phyloP scores from a whole-genome alignment of 148 eudicot species.

The Vaccinium vitisidaea region DNA sequence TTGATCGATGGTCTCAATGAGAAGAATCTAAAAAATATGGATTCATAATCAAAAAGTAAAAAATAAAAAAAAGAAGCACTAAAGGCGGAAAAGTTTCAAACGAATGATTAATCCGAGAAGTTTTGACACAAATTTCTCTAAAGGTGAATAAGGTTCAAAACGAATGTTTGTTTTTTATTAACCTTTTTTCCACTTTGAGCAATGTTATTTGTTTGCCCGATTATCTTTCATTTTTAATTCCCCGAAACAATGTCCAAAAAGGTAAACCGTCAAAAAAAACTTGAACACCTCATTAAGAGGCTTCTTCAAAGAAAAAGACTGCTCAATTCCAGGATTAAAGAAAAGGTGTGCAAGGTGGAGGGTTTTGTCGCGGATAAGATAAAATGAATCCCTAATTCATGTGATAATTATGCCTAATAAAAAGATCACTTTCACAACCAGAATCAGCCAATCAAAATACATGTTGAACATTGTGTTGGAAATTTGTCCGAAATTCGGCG shows the following conservation, averaged over 20 bases:
- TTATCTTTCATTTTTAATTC: neutral
- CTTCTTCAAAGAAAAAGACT: neutral
- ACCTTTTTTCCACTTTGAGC: neutral
- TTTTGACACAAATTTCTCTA: too few relatives aligned
- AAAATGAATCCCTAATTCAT: neutral
- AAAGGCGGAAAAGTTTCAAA: too few relatives aligned
- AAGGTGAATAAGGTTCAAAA: too few relatives aligned
- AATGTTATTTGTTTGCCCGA: neutral
- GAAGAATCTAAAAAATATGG: too few relatives aligned
- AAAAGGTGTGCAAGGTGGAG: neutral
- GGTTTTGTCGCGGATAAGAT: neutral
- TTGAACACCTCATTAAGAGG: neutral
- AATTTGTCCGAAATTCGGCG: too few relatives aligned
- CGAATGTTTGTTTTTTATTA: too few relatives aligned
- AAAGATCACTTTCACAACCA: neutral
- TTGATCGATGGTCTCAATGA: too few relatives aligned
- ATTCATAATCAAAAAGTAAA: too few relatives aligned
- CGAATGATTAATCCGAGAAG: too few relatives aligned
- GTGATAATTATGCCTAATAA: neutral
- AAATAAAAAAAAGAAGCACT: too few relatives aligned
- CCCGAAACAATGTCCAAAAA: neutral
- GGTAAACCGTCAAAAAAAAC: neutral
- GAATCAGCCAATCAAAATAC: neutral
- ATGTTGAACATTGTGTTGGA: neutral
- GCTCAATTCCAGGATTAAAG: slow-evolving; percentile 2